phyloP scores from a whole-genome alignment of 2,329 filamentous ascomycete species.

The Metarhizium brunneum region DNA sequence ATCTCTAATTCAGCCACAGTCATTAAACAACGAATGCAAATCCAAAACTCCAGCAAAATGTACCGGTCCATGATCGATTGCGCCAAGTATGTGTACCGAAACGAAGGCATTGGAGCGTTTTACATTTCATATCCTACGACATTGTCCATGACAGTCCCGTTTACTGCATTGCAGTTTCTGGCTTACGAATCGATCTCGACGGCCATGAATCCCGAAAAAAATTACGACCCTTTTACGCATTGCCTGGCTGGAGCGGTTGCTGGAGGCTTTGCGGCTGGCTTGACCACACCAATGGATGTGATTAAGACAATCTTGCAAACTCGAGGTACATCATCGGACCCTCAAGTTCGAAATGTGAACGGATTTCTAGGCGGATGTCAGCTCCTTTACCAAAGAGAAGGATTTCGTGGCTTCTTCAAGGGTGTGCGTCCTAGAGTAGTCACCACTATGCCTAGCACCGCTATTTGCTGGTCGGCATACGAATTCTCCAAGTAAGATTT shows the following conservation, averaged over 20 bases:
- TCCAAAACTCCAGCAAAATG: conserved; percentile 80
- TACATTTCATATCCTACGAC: conserved; percentile 99
- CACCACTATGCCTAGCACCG: conserved; percentile 96
- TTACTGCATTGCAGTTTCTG: conserved; percentile 93
- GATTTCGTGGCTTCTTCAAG: conserved; percentile 82
- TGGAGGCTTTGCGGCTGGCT: conserved; percentile 83
- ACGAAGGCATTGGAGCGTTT: conserved; percentile 83
- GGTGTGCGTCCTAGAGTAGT: conserved; percentile 85
- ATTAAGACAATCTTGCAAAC: conserved; percentile 98
- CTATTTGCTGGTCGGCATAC: conserved; percentile 92
- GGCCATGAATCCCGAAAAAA: conserved; percentile 74
- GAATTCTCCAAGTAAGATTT: conserved; percentile 57
- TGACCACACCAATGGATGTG: conserved; percentile 94
- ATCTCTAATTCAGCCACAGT: conserved; percentile 42
- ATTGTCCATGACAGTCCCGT: conserved; percentile 95
- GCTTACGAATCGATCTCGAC: conserved; percentile 97
- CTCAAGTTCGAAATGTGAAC: conserved; percentile 76
- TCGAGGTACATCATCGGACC: conserved; percentile 70
- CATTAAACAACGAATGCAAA: conserved; percentile 99
- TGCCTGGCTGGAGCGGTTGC: conserved; percentile 87
- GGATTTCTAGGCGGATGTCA: conserved; percentile 70
- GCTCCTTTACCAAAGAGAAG: conserved; percentile 77
- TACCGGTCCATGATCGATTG: conserved; percentile 84
- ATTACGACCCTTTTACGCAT: conserved; percentile 89
- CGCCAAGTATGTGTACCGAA: conserved; percentile 76